Conservation (phyloP, 345 rosid genomes). For the Passiflora organensis region DNA sequence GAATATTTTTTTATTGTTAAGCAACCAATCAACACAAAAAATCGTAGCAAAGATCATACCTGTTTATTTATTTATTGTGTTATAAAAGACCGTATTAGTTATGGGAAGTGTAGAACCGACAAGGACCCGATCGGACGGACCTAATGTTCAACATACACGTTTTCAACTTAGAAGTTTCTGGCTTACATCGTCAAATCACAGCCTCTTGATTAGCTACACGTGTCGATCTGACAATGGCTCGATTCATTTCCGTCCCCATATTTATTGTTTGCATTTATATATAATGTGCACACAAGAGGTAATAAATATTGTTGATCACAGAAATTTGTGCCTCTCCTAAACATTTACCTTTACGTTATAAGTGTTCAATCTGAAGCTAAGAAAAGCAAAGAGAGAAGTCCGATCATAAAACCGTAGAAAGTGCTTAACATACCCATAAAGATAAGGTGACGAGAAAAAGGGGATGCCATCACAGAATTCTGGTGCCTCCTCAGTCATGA, state of each 20-base stretch:
- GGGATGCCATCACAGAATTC: conserved; percentile 19
- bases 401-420: background rate
- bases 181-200: conserved; percentile 39
- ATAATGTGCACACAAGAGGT: too few species aligned
- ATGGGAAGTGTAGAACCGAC: background rate
- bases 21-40: too few species aligned
- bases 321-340: background rate
- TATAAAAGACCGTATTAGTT: too few species aligned
- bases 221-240: conserved; percentile 24
- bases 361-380: too few species aligned
- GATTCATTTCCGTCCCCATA: background rate
- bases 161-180: conserved; percentile 21
- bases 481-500: conserved; percentile 17
- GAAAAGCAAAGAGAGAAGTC: background rate
- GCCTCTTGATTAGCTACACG: conserved; percentile 32
- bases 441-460: background rate
- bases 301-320: background rate
- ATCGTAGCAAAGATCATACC: too few species aligned
- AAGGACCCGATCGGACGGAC: conserved; percentile 18
- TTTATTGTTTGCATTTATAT: too few species aligned
- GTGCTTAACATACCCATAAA: background rate
- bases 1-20: too few species aligned
- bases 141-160: conserved; percentile 10
- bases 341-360: too few species aligned
- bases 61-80: too few species aligned